These are phyloP conservation scores for Eremomyces bilateralis DNA, from an alignment of 495 filamentous ascomycete species.

Conservation along the genomic window DNA sequence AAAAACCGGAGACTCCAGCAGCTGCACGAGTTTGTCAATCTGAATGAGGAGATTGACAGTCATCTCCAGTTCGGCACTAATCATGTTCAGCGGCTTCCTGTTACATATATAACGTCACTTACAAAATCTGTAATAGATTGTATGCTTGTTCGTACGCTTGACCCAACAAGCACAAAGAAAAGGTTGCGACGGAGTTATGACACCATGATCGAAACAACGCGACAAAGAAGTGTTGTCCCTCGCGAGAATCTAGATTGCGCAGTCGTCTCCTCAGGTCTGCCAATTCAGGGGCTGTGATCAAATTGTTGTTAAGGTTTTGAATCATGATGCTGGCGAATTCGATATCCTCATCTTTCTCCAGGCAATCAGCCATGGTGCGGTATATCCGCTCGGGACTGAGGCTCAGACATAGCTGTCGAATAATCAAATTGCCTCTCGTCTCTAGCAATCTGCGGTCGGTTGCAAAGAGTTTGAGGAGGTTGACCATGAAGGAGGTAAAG, in stretches of 20 bases:
- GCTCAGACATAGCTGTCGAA: conserved; percentile 81
- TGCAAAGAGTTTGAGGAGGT: conserved; percentile 80
- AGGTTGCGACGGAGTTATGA: conserved; percentile 94
- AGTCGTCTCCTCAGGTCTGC: conserved; percentile 76
- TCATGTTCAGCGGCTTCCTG: not conserved
- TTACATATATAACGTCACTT: conserved; percentile 10
- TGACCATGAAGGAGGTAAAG: conserved; percentile 96
- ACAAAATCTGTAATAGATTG: conserved; percentile 93
- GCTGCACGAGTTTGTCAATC: conserved; percentile 95
- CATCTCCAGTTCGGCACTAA: conserved; percentile 90
- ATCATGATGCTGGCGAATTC: conserved; percentile 99
- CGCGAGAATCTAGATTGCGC: conserved; percentile 73
- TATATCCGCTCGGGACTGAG: conserved; percentile 91
- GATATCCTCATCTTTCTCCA: conserved; percentile 94
- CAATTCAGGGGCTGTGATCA: conserved; percentile 91
- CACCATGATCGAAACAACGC: conserved; percentile 93
- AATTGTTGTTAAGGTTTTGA: conserved; percentile 95
- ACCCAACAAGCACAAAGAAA: conserved; percentile 84
- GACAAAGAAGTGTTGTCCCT: conserved; percentile 89
- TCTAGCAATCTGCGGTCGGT: conserved; percentile 82
- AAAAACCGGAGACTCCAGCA: conserved; percentile 93
- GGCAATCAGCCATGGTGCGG: conserved; percentile 82
- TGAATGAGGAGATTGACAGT: conserved; percentile 97
- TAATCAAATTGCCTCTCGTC: conserved; percentile 85
- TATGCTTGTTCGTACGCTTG: conserved; percentile 99